Evolutionary conservation across 129 eudicot species (phyloP).

Genomic region (Erigeron canadensis): DNA sequence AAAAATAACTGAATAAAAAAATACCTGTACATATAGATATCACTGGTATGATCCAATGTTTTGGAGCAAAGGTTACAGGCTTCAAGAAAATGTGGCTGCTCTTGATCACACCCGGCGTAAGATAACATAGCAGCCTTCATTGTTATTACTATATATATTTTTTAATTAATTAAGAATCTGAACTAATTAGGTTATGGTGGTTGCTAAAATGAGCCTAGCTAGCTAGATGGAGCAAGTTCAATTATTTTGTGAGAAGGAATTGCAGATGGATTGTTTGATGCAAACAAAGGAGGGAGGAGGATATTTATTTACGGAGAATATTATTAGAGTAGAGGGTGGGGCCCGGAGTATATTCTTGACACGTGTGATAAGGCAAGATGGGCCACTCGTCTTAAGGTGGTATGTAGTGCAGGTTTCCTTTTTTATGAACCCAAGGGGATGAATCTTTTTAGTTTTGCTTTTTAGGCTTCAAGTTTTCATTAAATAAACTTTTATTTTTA

Average conservation of each 20-base stretch:
- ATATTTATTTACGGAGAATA: too few relatives aligned
- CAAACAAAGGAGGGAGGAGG: constrained; percentile 2
- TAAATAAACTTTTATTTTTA: too few relatives aligned
- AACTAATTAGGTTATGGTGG: too few relatives aligned
- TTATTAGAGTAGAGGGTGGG: constrained; percentile 25
- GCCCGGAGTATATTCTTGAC: constrained; percentile 12
- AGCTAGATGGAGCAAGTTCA: constrained; percentile 16
- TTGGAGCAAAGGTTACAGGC: constrained; percentile 74
- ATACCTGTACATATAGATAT: constrained; percentile 93
- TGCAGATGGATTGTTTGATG: not conserved
- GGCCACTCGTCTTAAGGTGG: not conserved
- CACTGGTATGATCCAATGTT: constrained; percentile 55
- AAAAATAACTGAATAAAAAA: too few relatives aligned
- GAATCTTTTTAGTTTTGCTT: not conserved
- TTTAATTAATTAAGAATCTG: too few relatives aligned
- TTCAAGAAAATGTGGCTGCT: constrained; percentile 77
- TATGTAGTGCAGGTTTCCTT: not conserved
- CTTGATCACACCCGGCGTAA: constrained; percentile 44
- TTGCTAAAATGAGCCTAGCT: constrained; percentile 31
- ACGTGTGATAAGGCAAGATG: constrained; percentile 15
- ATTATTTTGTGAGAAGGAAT: constrained; percentile 15
- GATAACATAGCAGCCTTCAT: constrained; percentile 46
- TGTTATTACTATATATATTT: too few relatives aligned
- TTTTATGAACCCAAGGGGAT: constrained; percentile 7
- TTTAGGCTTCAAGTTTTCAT: too few relatives aligned